Evolutionary conservation across 495 filamentous ascomycete species (phyloP), one percentile per base, ranked within the genome.

Genomic region (Neohortaea acidophila): DNA sequence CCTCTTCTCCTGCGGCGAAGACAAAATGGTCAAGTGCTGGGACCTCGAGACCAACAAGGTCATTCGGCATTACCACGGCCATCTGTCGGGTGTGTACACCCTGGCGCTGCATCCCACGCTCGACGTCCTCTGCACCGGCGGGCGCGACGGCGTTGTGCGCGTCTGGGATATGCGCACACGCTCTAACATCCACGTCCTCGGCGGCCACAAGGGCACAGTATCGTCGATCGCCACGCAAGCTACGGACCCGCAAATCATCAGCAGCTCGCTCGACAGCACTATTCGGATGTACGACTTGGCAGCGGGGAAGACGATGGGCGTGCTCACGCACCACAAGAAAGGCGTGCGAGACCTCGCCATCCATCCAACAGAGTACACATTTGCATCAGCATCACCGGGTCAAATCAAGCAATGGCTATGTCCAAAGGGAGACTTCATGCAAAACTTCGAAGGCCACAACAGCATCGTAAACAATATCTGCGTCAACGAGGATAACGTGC

Each of bases 1-100:
- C 56, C 70, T 99, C 23, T 99, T 96, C 59, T 92, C 83, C 11
- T 96, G 91, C 50, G 91, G 82, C 36, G 91, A 99, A 59, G 91
- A 99, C 58, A 99, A 99, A 69, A 94, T 93, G 84, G 91, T 99
- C 24, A 96, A 96, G 61, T 96, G 91, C 64, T 99, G 91, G 91
- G 91, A 99, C 64, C 59, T 99, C 49, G 91, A 99, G 56, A 89
- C 83, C 6, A 99, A 99, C 59, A 93, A 92, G 60, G 91, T 99
- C 38, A 99, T 99, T 51, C 72, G 89, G 22, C 87, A 99, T 59
- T 96, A 96, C 59, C 91, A 99, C 61, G 91, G 91, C 13, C 91
- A 99, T 61, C 65, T 99, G 3, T 91, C 82, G 45, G 91, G 91
- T 48, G 91, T 99, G 3, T 96, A 96, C 61, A 84, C 87, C 0